These are phyloP conservation scores for Ceratopteris richardii DNA, from an alignment of 75 land plant genomes.

Conservation along the genomic window DNA sequence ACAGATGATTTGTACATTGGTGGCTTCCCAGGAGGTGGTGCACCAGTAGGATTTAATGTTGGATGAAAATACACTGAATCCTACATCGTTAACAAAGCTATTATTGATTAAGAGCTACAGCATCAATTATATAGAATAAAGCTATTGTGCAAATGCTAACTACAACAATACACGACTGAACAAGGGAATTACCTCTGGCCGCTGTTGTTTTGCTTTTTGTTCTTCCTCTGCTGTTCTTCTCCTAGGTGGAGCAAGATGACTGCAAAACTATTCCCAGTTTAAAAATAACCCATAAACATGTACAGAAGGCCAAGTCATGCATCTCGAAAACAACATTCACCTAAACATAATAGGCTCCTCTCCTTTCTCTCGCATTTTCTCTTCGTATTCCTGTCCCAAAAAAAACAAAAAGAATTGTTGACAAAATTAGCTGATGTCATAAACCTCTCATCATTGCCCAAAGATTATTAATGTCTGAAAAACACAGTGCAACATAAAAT, in stretches of 20 bases:
- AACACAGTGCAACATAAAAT: constrained; percentile 5
- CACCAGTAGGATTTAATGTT: constrained; percentile 90
- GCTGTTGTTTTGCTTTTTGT: constrained; percentile 62
- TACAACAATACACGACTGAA: no score
- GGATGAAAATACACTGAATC: constrained; percentile 97
- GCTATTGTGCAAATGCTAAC: no score
- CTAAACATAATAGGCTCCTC: constrained; percentile 99
- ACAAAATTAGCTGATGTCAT: no score
- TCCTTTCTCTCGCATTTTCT: constrained; percentile 95
- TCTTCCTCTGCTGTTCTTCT: constrained; percentile 83
- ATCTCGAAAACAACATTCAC: constrained; percentile 22
- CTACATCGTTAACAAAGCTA: constrained; percentile 27
- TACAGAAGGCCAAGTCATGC: constrained; percentile 8
- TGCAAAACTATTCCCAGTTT: constrained; percentile 16
- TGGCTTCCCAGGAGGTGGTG: constrained; percentile 98
- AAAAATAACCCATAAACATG: constrained; percentile 7
- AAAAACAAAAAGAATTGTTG: constrained; percentile 1
- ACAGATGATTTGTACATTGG: constrained; percentile 96
- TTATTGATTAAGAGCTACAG: neutral
- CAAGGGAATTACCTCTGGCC: constrained; percentile 59
- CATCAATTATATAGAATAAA: neutral
- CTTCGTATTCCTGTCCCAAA: constrained; percentile 77
- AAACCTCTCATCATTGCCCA: no score
- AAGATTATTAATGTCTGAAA: no score
- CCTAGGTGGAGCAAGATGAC: constrained; percentile 81